These are phyloP conservation scores for Leishmania guyanensis DNA, from an alignment of 208 protist species.

Conservation along the genomic window DNA sequence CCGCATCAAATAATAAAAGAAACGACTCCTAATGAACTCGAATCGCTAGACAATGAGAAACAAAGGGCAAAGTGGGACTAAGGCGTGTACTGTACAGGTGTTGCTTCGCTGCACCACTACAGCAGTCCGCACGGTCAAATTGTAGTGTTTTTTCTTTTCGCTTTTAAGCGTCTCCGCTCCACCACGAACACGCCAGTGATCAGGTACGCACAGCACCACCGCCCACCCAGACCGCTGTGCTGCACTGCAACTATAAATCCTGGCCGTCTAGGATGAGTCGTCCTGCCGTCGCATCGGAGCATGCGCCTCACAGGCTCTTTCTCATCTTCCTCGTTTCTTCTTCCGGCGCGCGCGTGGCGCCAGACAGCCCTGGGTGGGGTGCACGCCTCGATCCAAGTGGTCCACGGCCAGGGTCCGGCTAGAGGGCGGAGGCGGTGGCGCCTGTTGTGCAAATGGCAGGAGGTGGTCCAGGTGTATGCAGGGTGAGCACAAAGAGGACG, in stretches of 20 bases:
- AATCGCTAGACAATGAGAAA: too few relatives aligned
- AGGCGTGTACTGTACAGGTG: too few relatives aligned
- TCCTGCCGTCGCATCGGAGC: not conserved
- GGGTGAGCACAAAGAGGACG: not conserved
- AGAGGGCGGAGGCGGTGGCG: not conserved
- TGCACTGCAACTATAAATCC: not conserved
- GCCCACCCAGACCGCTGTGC: accelerated
- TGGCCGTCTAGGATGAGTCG: not conserved
- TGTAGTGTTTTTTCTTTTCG: too few relatives aligned
- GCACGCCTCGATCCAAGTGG: not conserved
- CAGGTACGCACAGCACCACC: not conserved
- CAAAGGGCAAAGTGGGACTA: too few relatives aligned
- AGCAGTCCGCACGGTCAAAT: too few relatives aligned
- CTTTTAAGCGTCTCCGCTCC: not conserved
- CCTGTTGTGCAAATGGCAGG: not conserved
- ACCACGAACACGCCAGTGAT: not conserved
- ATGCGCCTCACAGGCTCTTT: not conserved
- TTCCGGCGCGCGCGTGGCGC: not conserved
- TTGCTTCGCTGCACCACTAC: too few relatives aligned
- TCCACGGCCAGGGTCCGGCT: not conserved
- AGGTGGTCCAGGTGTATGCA: not conserved
- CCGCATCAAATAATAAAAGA: too few relatives aligned
- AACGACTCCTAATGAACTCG: too few relatives aligned
- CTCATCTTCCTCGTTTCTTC: not conserved
- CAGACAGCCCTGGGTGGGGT: not conserved